Evolutionary conservation across 2,329 filamentous ascomycete genomes (phyloP).

Genomic region (Colletotrichum godetiae): DNA sequence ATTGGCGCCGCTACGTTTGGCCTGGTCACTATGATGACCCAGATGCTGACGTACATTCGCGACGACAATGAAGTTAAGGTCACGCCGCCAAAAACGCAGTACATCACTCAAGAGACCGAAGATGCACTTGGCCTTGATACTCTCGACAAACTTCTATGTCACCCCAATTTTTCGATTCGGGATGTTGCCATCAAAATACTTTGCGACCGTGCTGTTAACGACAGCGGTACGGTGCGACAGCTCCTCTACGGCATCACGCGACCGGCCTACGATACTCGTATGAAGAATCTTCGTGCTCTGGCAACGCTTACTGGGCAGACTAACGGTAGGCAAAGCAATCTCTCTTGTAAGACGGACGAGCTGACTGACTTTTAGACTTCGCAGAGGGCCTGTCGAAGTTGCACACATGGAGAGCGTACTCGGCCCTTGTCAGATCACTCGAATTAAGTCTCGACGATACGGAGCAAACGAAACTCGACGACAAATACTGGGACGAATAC

Average conservation of each 20-base stretch:
- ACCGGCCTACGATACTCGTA: slow-evolving; percentile 68
- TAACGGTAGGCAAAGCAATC: slow-evolving; percentile 12
- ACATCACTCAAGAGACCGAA: slow-evolving; percentile 81
- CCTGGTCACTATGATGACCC: slow-evolving; percentile 67
- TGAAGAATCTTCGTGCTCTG: slow-evolving; percentile 67
- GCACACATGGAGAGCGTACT: slow-evolving; percentile 62
- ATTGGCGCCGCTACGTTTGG: slow-evolving; percentile 69
- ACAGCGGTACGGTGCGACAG: slow-evolving; percentile 59
- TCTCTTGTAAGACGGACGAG: slow-evolving; percentile 1
- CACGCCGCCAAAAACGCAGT: slow-evolving; percentile 73
- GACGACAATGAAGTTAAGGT: slow-evolving; percentile 75
- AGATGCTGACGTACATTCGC: slow-evolving; percentile 69
- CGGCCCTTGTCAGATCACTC: slow-evolving; percentile 69
- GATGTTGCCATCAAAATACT: slow-evolving; percentile 73
- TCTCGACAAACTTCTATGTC: slow-evolving; percentile 73
- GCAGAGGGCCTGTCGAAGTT: slow-evolving; percentile 58
- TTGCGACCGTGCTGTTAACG: slow-evolving; percentile 69
- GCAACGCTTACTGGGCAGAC: slow-evolving; percentile 62
- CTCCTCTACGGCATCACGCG: slow-evolving; percentile 70
- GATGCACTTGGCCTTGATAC: slow-evolving; percentile 76
- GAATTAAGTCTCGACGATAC: slow-evolving; percentile 65
- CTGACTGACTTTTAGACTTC: slow-evolving; percentile 39
- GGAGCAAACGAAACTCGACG: slow-evolving; percentile 62
- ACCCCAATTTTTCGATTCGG: slow-evolving; percentile 78
- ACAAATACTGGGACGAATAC: slow-evolving; percentile 72